These are phyloP conservation scores for Syncephalis fuscata DNA, from an alignment of 371 early-diverging fungal species.

Conservation along the genomic window DNA sequence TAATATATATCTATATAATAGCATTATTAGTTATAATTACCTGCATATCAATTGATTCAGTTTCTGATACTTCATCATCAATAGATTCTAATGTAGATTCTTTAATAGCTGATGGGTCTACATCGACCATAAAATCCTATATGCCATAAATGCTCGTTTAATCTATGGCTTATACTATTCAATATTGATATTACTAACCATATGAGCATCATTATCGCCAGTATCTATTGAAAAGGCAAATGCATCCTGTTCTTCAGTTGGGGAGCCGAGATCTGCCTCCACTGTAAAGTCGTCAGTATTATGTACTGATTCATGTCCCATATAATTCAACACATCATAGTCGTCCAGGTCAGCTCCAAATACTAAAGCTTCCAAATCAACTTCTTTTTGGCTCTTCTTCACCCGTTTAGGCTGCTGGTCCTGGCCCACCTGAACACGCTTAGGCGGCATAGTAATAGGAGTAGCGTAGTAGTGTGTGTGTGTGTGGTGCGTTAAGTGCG, in stretches of 20 bases:
- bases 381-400: conserved; percentile 19
- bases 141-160: too few relatives aligned
- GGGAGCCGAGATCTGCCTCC: conserved; percentile 3
- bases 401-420: background rate
- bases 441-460: too few relatives aligned
- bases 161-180: too few relatives aligned
- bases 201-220: background rate
- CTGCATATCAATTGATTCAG: too few relatives aligned
- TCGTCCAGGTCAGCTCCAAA: conserved; percentile 34
- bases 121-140: too few relatives aligned
- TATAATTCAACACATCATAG: conserved; percentile 13
- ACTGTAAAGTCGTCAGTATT: conserved; percentile 15
- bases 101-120: conserved; percentile 10
- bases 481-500: too few relatives aligned
- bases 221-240: background rate
- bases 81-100: too few relatives aligned
- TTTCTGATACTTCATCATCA: too few relatives aligned
- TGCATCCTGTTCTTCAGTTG: background rate
- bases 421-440: too few relatives aligned
- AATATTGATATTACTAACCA: too few relatives aligned
- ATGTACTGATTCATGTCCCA: conserved; percentile 15
- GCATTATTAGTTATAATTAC: conserved; percentile 5
- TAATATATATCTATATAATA: background rate
- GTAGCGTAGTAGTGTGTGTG: too few relatives aligned
- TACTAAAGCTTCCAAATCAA: conserved; percentile 41